Evolutionary conservation across 2,329 filamentous ascomycete genomes (phyloP).

Genomic region (Venturia nashicola): DNA sequence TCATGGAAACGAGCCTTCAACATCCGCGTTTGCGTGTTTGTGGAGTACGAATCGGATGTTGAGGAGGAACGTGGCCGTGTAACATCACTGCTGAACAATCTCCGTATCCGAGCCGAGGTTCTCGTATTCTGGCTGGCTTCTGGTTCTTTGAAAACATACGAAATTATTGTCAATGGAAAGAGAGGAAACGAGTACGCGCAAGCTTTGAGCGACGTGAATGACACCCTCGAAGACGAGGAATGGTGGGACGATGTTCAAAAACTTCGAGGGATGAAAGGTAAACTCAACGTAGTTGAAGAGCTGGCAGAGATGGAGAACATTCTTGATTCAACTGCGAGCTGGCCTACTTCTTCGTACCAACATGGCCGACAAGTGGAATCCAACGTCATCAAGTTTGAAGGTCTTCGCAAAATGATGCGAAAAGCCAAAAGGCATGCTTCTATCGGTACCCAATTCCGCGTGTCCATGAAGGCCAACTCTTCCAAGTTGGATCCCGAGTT

Average conservation of each 20-base stretch:
- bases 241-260: constrained; percentile 73
- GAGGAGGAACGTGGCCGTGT: constrained; percentile 65
- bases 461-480: constrained; percentile 6
- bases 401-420: constrained; percentile 49
- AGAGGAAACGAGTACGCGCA: constrained; percentile 34
- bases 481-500: neutral
- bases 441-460: neutral
- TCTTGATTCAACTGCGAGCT: constrained; percentile 30
- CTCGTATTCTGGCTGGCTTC: constrained; percentile 72
- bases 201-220: constrained; percentile 48
- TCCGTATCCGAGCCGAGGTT: constrained; percentile 70
- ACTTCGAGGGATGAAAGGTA: constrained; percentile 14
- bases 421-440: constrained; percentile 43
- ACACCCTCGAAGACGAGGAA: constrained; percentile 55
- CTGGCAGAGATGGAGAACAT: constrained; percentile 32
- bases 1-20: constrained; percentile 65
- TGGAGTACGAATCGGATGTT: constrained; percentile 77
- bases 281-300: constrained; percentile 29
- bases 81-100: constrained; percentile 61
- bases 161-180: constrained; percentile 64
- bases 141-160: constrained; percentile 52
- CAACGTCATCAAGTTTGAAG: constrained; percentile 30
- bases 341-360: constrained; percentile 32
- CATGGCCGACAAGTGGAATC: neutral
- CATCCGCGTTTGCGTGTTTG: constrained; percentile 72